Base-by-base conservation (phyloP, 2,329 filamentous ascomycete genomes). In the Aspergillus unguis region DNA sequence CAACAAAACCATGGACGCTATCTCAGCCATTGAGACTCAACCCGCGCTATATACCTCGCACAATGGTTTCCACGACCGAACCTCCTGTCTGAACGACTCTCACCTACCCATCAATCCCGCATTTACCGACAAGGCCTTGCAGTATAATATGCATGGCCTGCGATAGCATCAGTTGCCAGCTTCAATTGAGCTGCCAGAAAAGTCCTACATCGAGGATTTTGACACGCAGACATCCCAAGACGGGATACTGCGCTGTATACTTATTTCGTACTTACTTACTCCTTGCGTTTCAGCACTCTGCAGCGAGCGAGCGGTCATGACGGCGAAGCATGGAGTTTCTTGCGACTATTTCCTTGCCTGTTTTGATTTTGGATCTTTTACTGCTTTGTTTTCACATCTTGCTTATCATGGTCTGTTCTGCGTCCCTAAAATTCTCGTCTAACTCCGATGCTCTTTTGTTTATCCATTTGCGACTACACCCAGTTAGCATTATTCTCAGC, bases 91-190 rank as follows among this genome's bases (percentile, higher is more conserved):
- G 23, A 60, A 47, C 43, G 60, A 63, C 35, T 66, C 64, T 11
- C 54, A 58, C 50, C 50, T 68, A 33, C 65, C 65, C 9, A 68
- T 67, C 52, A 68, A 67, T 36, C 66, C 66, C 11, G 61, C 62
- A 44, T 64, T 62, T 48, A 51, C 53, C 43, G 55, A 62, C 8
- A 53, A 54, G 31, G 45, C 35, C 37, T 29, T 56, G 28, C 23
- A 54, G 40, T 50, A 17, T 17, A 17, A 17, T 17, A 32, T 27
- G 28, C 56, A 57, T 63, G 49, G 61, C 51, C 26, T 45, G 17
- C 17, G 17, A 17, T 17, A 17, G 17, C 17, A 17, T 17, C 17
- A 17, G 17, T 17, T 17, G 17, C 17, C 17, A 17, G 17, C 17
- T 17, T 17, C 17, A 17, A 17, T 17, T 17, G 17, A 17, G 17